phyloP scores from a whole-genome alignment of 495 filamentous ascomycete genomes.

The Neurospora sp. region DNA sequence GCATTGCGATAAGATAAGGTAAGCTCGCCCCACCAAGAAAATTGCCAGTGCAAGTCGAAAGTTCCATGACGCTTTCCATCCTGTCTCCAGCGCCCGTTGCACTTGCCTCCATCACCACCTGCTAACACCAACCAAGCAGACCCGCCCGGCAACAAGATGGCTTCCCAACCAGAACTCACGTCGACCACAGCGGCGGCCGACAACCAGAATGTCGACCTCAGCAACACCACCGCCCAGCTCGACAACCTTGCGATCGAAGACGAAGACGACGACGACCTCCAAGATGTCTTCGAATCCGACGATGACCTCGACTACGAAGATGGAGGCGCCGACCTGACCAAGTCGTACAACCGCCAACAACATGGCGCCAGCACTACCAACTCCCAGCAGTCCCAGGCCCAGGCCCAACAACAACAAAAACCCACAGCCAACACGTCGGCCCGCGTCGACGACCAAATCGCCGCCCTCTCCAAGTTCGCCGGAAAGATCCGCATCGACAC shows the following conservation, averaged over 20 bases:
- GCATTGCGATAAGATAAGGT: conserved; percentile 13
- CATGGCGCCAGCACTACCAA: conserved; percentile 21
- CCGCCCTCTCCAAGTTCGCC: conserved; percentile 72
- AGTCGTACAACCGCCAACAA: conserved; percentile 84
- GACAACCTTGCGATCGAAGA: conserved; percentile 6
- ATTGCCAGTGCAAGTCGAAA: not conserved
- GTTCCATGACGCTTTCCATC: not conserved
- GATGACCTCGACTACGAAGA: conserved; percentile 52
- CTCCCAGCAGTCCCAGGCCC: conserved; percentile 6
- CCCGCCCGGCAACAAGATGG: not conserved
- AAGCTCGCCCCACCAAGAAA: not conserved
- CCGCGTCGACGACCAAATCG: conserved; percentile 77
- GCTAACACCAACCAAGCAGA: not conserved
- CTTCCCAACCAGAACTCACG: conserved; percentile 6
- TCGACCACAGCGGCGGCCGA: conserved; percentile 6
- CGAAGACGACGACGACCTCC: conserved; percentile 33
- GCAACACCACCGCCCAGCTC: conserved; percentile 17
- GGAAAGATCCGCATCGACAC: conserved; percentile 80
- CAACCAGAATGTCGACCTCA: conserved; percentile 29
- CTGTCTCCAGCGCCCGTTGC: not conserved
- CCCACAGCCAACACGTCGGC: conserved; percentile 69
- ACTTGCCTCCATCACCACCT: not conserved
- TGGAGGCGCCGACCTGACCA: conserved; percentile 64
- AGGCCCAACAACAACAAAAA: conserved; percentile 37
- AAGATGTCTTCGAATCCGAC: conserved; percentile 45